Evolutionary conservation across 2,329 filamentous ascomycete species (phyloP), one percentile per base, ranked within the genome.

Genomic region (Aspergillus transmontanensis): DNA sequence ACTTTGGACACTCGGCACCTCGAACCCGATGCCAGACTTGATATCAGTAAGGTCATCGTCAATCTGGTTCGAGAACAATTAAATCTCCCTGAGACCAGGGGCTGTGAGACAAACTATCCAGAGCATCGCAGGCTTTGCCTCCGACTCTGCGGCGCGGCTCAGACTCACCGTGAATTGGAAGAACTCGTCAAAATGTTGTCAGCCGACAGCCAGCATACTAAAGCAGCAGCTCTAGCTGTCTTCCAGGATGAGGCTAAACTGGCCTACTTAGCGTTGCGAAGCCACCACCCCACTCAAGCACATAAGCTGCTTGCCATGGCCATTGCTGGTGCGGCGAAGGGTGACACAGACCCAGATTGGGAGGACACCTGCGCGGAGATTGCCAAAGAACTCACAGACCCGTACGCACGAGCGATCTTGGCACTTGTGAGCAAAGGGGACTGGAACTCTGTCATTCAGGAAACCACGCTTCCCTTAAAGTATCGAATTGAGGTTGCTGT

Each of bases 401-500:
- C 86, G 0, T 89, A 88, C 66, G 81, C 87, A 14, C 85, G 87
- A 67, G 86, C 86, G 1, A 83, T 90, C 39, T 80, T 89, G 3
- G 83, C 85, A 4, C 84, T 86, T 64, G 85, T 89, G 56, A 84
- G 85, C 64, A 85, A 83, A 41, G 86, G 85, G 1, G 81, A 87
- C 66, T 89, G 87, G 87, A 78, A 80, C 12, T 82, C 83, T 23
- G 86, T 89, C 4, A 83, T 87, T 57, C 76, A 83, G 21, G 85
- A 87, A 70, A 79, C 80, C 6, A 85, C 86, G 45, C 80, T 90
- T 4, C 84, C 87, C 2, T 79, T 89, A 3, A 82, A 80, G 58
- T 86, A 89, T 67, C 85, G 87, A 11, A 79, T 89, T n/a, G 85
- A 86, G 46, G 81, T 89, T 10, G 87, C 87, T 34, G 73, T 89